Percentiles rank a stretch among this genome's conserved stretches.
These are phyloP conservation scores for Mycosarcoma mackinlayi DNA, from an alignment of 1,284 basidiomycete species.

Conservation along the genomic window DNA sequence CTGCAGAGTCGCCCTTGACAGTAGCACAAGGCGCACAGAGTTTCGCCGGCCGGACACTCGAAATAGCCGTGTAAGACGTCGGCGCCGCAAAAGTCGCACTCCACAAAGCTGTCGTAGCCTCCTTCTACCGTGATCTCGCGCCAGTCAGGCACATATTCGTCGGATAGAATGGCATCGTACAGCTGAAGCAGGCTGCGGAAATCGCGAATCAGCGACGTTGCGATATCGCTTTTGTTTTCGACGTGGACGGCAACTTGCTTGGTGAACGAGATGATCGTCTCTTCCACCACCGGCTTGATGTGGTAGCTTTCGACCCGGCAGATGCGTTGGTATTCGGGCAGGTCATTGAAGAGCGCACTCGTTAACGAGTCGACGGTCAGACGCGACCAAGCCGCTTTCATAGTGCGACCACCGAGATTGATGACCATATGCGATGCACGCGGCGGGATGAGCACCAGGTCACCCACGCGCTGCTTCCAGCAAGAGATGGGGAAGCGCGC, in stretches of 20 bases:
- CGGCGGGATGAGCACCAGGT: slow-evolving; percentile 40
- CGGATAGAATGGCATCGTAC: slow-evolving; percentile 39
- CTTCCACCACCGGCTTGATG: slow-evolving; percentile 29
- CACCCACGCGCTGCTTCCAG: slow-evolving; percentile 32
- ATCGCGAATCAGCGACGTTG: slow-evolving; percentile 5
- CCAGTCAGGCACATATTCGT: slow-evolving; percentile 41
- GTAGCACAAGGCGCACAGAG: slow-evolving; percentile 45
- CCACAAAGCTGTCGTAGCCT: slow-evolving; percentile 33
- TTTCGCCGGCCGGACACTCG: slow-evolving; percentile 34
- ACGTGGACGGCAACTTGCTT: slow-evolving; percentile 1
- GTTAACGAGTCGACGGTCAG: slow-evolving; percentile 26
- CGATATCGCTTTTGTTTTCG: not conserved
- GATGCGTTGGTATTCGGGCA: slow-evolving; percentile 40
- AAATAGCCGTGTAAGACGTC: slow-evolving; percentile 41
- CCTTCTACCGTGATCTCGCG: slow-evolving; percentile 18
- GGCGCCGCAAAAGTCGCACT: slow-evolving; percentile 51
- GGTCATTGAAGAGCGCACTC: slow-evolving; percentile 24
- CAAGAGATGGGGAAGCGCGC: slow-evolving; percentile 25
- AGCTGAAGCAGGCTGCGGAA: slow-evolving; percentile 27
- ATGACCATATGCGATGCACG: slow-evolving; percentile 24
- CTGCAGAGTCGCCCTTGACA: slow-evolving; percentile 40
- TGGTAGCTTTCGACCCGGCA: slow-evolving; percentile 26
- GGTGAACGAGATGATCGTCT: slow-evolving; percentile 20
- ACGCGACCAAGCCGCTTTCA: slow-evolving; percentile 39
- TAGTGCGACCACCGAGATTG: slow-evolving; percentile 30